These are phyloP conservation scores for Leccinum rimulosum DNA, from an alignment of 768 basidiomycete species.

Conservation along the genomic window DNA sequence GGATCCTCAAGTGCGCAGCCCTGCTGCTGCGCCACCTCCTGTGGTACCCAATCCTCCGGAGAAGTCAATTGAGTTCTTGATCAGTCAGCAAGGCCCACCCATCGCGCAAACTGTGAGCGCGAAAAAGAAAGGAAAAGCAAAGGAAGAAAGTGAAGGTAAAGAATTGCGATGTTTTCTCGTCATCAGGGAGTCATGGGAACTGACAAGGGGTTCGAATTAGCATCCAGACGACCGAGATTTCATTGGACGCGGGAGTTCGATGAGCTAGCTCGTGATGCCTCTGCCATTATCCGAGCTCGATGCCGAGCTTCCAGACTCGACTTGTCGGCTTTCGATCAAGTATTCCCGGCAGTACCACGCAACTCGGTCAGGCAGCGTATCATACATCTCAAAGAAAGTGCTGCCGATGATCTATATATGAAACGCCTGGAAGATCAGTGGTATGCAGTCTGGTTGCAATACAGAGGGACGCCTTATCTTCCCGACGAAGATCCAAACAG, in stretches of 20 bases:
- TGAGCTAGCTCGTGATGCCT: slow-evolving; percentile 83
- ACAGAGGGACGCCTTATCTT: slow-evolving; percentile 63
- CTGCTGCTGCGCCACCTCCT: slow-evolving; percentile 33
- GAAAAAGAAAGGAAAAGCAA: slow-evolving; percentile 34
- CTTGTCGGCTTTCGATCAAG: slow-evolving; percentile 70
- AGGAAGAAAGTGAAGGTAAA: slow-evolving; percentile 32
- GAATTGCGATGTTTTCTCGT: background rate
- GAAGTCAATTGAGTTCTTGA: slow-evolving; percentile 49
- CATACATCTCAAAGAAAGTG: slow-evolving; percentile 54
- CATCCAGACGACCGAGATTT: slow-evolving; percentile 60
- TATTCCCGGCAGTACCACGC: slow-evolving; percentile 74
- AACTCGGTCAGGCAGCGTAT: slow-evolving; percentile 73
- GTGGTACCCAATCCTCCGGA: slow-evolving; percentile 45
- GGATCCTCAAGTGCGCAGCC: background rate
- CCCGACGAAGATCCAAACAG: slow-evolving; percentile 70
- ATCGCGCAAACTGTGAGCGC: slow-evolving; percentile 31
- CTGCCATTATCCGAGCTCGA: slow-evolving; percentile 77
- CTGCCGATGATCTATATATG: slow-evolving; percentile 72
- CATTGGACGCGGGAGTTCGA: slow-evolving; percentile 87
- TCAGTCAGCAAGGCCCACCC: slow-evolving; percentile 50
- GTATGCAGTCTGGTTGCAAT: slow-evolving; percentile 72
- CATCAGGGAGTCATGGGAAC: background rate
- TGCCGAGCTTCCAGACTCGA: slow-evolving; percentile 65
- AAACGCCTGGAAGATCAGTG: slow-evolving; percentile 79
- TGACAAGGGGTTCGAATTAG: slow-evolving; percentile 12